Conservation (phyloP, 768 basidiomycete genomes). For the Amanita polypyramis region DNA sequence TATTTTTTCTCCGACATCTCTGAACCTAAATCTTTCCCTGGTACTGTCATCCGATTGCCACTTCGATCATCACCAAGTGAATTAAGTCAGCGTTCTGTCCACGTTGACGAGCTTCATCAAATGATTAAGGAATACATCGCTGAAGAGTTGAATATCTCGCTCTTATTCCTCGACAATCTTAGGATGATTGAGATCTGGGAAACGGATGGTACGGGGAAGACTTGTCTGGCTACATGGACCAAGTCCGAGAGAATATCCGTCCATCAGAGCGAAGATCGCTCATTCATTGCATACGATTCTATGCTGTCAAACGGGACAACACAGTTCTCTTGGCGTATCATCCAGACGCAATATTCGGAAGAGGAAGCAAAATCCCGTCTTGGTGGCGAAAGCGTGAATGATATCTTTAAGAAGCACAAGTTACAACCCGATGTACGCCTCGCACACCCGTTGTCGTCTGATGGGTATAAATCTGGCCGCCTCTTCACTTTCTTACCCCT, state of each 20-base stretch:
- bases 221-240: conserved; percentile 11
- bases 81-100: conserved; percentile 24
- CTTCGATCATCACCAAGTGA: conserved; percentile 23
- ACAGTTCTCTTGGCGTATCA: conserved; percentile 21
- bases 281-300: not conserved
- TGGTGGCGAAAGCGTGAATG: not conserved
- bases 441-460: conserved; percentile 22
- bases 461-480: conserved; percentile 20
- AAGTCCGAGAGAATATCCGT: conserved; percentile 5
- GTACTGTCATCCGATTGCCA: conserved; percentile 38
- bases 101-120: conserved; percentile 20
- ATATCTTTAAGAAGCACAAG: conserved; percentile 27
- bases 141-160: conserved; percentile 26
- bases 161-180: conserved; percentile 34
- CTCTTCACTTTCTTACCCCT: conserved; percentile 41
- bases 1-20: conserved; percentile 14
- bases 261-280: not conserved
- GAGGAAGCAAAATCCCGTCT: conserved; percentile 5
- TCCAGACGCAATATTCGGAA: conserved; percentile 13
- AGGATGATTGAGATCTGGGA: conserved; percentile 28
- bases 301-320: not conserved
- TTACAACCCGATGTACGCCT: conserved; percentile 25
- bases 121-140: conserved; percentile 31
- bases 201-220: conserved; percentile 18
- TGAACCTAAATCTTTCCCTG: conserved; percentile 17